Evolutionary conservation across 495 filamentous ascomycete species (phyloP), one percentile per base, ranked within the genome.

Genomic region (Aspergillus saccharolyticus): DNA sequence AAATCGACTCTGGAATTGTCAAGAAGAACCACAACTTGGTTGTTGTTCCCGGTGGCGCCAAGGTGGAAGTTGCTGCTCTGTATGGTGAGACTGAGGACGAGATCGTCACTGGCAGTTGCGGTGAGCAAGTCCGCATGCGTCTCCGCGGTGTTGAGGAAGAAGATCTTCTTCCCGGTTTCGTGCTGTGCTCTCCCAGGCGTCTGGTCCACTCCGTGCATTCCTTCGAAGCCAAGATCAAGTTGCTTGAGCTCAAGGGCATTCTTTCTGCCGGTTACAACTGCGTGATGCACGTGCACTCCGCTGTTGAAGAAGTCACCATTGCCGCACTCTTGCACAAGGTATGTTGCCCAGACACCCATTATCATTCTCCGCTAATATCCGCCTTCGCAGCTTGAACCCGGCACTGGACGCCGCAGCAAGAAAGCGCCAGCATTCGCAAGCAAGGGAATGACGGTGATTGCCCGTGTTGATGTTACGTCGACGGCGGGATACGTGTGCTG

Each of bases 81-180:
- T 99, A 96, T 60, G 94, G 92, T 54, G 95, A 99, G 72, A 93
- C 90, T 1, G 94, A 99, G 78, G 94, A 99, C 51, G 94, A 99
- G 66, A 82, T 96, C 39, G 59, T 70, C 12, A 79, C 78, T 28
- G 91, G 86, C 20, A 88, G 87, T 58, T 96, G 90, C 64, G 94
- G 94, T 74, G 94, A 99, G 68, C 94, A 99, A 74, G 87, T 97
- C 47, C 90, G 94, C 18, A 70, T 97, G 59, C 90, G 94, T 59
- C 83, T 97, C 56, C 85, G 92, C 55, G 94, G 95, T 61, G 86
- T 95, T 30, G 94, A 99, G 74, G 94, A 99, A 75, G 94, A 99
- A 76, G 94, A 97, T 60, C 89, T 99, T 64, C 76, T 91, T 56
- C 91, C 93, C n/a, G 94, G 94, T 22, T 99, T 96, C 74, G 94